Evolutionary conservation across 2,329 filamentous ascomycete genomes (phyloP), one percentile per base, ranked within the genome.

Genomic region (Incumbomyces lentus): DNA sequence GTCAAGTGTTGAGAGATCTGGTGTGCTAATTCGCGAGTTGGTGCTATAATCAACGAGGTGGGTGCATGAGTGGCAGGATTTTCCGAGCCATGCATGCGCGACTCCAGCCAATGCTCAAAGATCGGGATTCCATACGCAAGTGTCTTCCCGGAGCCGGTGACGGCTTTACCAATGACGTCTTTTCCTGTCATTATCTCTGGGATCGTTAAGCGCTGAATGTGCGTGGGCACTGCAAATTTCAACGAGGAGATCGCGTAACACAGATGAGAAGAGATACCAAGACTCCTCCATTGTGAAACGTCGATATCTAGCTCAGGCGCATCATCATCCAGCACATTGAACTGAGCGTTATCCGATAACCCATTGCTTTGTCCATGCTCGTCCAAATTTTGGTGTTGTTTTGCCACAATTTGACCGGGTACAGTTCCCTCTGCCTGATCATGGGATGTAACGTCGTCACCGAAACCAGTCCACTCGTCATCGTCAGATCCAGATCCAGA

Each of bases 121-220:
- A 98, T 92, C 0, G 92, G 92, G 52, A 98, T 88, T 1, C 84
- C 87, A 64, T 95, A 98, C 0, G 92, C 90, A 37, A 98, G 70
- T 0, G 92, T 98, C 68, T 98, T 98, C 57, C 92, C 92, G 12
- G 92, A 96, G 54, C 92, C 92, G 0, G 92, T 98, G 10, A 90
- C 84, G 1, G 92, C 92, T 68, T 98, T 98, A 35, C 92, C 92
- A 53, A 98, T 84, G 13, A 96, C 83, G 64, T 98, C 90, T 61
- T 86, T 84, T 0, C 90, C 90, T 5, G 79, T 77, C 16, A 90
- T 62, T 38, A 95, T 85, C 44, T 85, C 76, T 0, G 92, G 89
- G 56, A 98, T 94, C 1, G 86, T 73, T 30, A 79, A 73, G 16
- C 73, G 67, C 62, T 98, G 92, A 48, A 98, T 95, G 0, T 76